Evolutionary conservation across 2,329 filamentous ascomycete genomes (phyloP), one percentile per base, ranked within the genome.

Genomic region (Fusarium miscanthi): DNA sequence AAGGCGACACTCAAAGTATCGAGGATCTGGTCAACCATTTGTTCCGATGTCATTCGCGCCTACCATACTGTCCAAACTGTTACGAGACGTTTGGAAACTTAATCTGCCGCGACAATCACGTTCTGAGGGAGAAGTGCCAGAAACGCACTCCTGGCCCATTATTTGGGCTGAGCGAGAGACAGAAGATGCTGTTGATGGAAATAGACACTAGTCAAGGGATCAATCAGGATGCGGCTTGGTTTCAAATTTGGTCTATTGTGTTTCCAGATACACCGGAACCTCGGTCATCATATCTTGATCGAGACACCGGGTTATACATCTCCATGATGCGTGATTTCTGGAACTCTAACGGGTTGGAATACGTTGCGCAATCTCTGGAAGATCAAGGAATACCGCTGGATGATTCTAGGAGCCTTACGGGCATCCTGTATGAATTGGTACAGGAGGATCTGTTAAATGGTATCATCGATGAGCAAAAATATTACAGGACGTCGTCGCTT

Each of bases 321-420:
- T 51, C 57, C 37, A 59, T 59, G 45, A 30, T 40, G 43, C 37
- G 45, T 5, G 57, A 59, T 25, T 59, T 51, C 17, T 59, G 57
- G 57, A 27, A 51, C 21, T 27, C 41, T 21, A 27, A 41, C n/a
- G 57, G 43, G 16, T 33, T 27, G 33, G 27, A 51, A n/a, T 41
- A 35, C 41, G 19, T 59, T 27, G 11, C 27, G 19, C 27, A 51
- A 21, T 41, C n/a, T 25, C 57, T 59, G 13, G 21, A 42, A 27
- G 12, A 51, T 11, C 35, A 35, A 35, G 6, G 25, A 12, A 27
- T 33, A 27, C 14, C 43, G 12, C 35, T 13, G 11, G 35, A 42
- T 1, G 7, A 59, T 11, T 19, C 17, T 8, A 16, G 41, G n/a
- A 49, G 27, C 35, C 27, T 41, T 33, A 8, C 8, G 21, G 21